phyloP scores from a whole-genome alignment of 495 filamentous ascomycete species.

The Aspergillus kassunensis region DNA sequence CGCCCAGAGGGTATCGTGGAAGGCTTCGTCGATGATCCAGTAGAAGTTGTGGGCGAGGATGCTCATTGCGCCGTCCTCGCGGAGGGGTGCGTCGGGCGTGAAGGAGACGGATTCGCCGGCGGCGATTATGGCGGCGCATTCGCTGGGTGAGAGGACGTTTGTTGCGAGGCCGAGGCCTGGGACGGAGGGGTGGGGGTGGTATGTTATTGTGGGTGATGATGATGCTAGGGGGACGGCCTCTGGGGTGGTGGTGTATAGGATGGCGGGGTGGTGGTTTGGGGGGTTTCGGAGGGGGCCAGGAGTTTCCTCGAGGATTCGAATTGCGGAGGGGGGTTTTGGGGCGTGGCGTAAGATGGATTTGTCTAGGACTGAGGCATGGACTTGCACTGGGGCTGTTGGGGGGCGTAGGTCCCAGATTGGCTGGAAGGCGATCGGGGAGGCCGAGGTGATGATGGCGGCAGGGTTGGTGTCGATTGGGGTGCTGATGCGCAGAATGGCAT shows the following conservation, averaged over 20 bases:
- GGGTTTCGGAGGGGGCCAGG: conserved; percentile 35
- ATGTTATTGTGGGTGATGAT: conserved; percentile 25
- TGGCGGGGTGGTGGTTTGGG: conserved; percentile 37
- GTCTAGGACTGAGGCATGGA: conserved; percentile 36
- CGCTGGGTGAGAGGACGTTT: conserved; percentile 28
- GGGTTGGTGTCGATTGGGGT: conserved; percentile 31
- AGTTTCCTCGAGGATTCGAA: conserved; percentile 33
- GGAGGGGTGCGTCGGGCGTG: conserved; percentile 33
- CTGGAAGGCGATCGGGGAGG: conserved; percentile 35
- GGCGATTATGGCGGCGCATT: conserved; percentile 36
- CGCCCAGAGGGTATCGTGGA: conserved; percentile 38
- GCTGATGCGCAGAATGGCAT: conserved; percentile 36
- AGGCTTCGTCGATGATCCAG: conserved; percentile 36
- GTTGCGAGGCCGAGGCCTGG: conserved; percentile 35
- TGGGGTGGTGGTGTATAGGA: conserved; percentile 33
- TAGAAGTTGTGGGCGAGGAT: conserved; percentile 43
- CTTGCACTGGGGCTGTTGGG: conserved; percentile 21
- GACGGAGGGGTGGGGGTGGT: conserved; percentile 36
- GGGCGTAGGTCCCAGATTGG: conserved; percentile 39
- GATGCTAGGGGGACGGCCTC: conserved; percentile 32
- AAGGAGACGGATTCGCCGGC: conserved; percentile 38
- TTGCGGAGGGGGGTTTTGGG: conserved; percentile 24
- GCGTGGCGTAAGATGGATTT: conserved; percentile 31
- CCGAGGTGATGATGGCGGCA: conserved; percentile 21
- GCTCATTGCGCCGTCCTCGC: conserved; percentile 36